These are phyloP conservation scores for Tulasnella calospora DNA, from an alignment of 768 basidiomycete genomes.

Conservation along the genomic window DNA sequence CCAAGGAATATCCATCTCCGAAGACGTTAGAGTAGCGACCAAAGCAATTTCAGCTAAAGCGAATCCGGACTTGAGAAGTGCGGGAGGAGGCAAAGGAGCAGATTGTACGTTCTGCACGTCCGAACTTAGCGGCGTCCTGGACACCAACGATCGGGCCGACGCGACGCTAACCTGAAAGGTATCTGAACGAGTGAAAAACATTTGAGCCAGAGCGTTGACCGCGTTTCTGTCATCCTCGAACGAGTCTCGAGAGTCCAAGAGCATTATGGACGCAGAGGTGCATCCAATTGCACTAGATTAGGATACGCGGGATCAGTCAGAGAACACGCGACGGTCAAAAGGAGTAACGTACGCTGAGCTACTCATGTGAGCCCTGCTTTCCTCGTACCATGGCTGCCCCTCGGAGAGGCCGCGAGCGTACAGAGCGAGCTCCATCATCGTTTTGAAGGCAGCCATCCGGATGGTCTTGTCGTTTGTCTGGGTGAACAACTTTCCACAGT, in stretches of 20 bases:
- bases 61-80: constrained; percentile 48
- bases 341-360: constrained; percentile 10
- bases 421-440: not conserved
- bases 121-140: not conserved
- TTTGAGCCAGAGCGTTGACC: not conserved
- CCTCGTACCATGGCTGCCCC: constrained; percentile 20
- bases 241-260: constrained; percentile 21
- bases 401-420: constrained; percentile 19
- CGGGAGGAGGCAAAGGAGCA: not conserved
- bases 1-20: constrained; percentile 60
- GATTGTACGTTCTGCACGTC: not conserved
- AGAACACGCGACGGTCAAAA: not conserved
- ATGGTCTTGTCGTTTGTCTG: constrained; percentile 24
- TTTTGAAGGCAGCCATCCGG: constrained; percentile 19
- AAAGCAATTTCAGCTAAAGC: constrained; percentile 67
- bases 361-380: constrained; percentile 3
- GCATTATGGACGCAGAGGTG: constrained; percentile 10
- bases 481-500: constrained; percentile 18
- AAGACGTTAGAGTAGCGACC: constrained; percentile 64
- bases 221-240: constrained; percentile 25
- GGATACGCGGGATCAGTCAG: not conserved
- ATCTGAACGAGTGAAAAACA: constrained; percentile 10
- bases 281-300: not conserved
- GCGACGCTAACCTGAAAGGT: not conserved
- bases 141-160: not conserved